Evolutionary conservation across 2,329 filamentous ascomycete species (phyloP), one percentile per base, ranked within the genome.

Genomic region (Trichoderma sp.): DNA sequence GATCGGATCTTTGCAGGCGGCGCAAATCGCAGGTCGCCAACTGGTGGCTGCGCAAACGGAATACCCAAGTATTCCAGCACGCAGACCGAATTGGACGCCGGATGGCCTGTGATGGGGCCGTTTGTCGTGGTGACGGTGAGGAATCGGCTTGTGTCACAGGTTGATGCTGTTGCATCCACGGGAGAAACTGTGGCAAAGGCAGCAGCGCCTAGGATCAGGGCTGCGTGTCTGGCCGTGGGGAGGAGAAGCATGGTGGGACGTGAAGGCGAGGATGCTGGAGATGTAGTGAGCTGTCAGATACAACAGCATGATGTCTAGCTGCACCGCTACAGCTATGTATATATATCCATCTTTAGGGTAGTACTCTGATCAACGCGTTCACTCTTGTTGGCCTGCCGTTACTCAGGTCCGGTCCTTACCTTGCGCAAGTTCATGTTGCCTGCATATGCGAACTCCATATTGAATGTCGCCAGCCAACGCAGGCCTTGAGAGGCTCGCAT

Each of bases 11-110:
- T 68, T n/a, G 74, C 63, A 6, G 78, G 78, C 19, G 74, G 69
- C 2, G 71, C 69, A 51, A 80, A 81, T 2, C 78, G 75, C 62
- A 79, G 68, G 15, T 74, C 63, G 5, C 75, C 76, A 1, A 75
- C 67, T 0, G 79, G 78, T 2, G 77, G 74, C 21, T 74, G 74
- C 7, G 75, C 78, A 58, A 78, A 80, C 3, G 76, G 75, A 17
- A 81, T 78, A 45, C 77, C 78, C 0, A 79, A 71, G 55, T 77
- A 80, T 66, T 79, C 77, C 6, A 75, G 34, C 7, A 79, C 77
- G 19, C 71, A 71, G 0, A 68, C 39, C 5, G 72, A 73, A 56
- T 73, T 73, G 52, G 69, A 66, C 0, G 73, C 73, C 0, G 69
- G 12, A 48, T 78, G 77, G 2, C 78, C 77, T 0, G 67, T 74